Base-by-base conservation (phyloP, 805 yeast genomes). In the Zygosaccharomyces bisporus region DNA sequence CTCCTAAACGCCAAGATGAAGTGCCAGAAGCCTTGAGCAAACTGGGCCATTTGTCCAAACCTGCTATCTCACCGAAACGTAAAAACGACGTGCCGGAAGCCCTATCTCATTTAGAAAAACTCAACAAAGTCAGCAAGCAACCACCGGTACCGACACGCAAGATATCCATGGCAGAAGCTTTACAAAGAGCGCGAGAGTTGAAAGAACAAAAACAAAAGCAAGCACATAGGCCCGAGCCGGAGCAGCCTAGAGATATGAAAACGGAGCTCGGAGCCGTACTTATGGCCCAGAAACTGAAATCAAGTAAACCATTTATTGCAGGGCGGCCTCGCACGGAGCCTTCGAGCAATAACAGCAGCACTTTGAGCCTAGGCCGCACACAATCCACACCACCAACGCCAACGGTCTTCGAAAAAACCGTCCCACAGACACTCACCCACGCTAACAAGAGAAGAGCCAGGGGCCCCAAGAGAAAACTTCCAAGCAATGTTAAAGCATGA, bases 381-480 rank as follows among this genome's bases (percentile, higher is more conserved):
- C 20, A 25, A 8, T 29, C 42, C 9, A 29, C 35, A 6, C 34
- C 34, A n/a, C 12, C 13, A 29, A 39, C 25, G 12, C 19, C 45
- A 21, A 7, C 13, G 4, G 13, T 33, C 12, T 13, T n/a, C 21
- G 20, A 16, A 4, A n/a, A 16, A 39, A 29, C 34, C 33, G 13
- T 0, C 14, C 35, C 18, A 10, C 20, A 33, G 8, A 23, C 53
- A 14, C 46, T 66, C 33, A 53, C 38, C 2, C 70, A 65, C 37
- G 46, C 55, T 8, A 68, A 59, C 30, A 68, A 66, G 50, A 47
- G 43, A 5, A 57, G 73, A 43, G 51, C 70, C 6, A 60, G 60
- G 14, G 73, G 71, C 1, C 73, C 72, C 16, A 68, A 59, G 43
- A 53, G 74, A 45, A 58, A 68, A 40, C 52, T 63, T n/a, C 75